A percentile compares a stretch with the other conserved stretches of the same genome.
Evolutionary conservation across 2,329 filamentous ascomycete genomes (phyloP).

Genomic region (Botrytis paeoniae): DNA sequence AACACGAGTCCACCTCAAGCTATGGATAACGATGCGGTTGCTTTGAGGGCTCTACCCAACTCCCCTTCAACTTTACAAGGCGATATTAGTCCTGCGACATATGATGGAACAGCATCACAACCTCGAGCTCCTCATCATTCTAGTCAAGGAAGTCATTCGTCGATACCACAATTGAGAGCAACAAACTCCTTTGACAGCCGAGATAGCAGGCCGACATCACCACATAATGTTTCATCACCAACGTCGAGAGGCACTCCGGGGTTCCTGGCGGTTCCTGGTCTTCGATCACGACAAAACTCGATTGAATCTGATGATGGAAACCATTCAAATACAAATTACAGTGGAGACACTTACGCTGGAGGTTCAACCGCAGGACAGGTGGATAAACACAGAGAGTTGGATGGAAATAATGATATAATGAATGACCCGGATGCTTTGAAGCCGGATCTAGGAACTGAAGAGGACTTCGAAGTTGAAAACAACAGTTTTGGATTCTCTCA

Average conservation of each 20-base stretch:
- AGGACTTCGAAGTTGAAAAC: slow-evolving; percentile 62
- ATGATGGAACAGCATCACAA: slow-evolving; percentile 34
- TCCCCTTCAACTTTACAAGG: slow-evolving; percentile 37
- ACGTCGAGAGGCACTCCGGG: slow-evolving; percentile 49
- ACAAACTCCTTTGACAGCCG: slow-evolving; percentile 57
- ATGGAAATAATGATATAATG: slow-evolving; percentile 47
- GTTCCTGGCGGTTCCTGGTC: slow-evolving; percentile 61
- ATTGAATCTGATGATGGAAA: slow-evolving; percentile 58
- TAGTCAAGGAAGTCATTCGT: slow-evolving; percentile 34
- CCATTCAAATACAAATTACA: slow-evolving; percentile 42
- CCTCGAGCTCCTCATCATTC: slow-evolving; percentile 30
- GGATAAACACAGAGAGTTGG: slow-evolving; percentile 40
- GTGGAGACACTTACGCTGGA: slow-evolving; percentile 44
- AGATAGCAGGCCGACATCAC: slow-evolving; percentile 61
- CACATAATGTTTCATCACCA: slow-evolving; percentile 66
- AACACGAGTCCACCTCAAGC: slow-evolving; percentile 34
- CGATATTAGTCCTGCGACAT: slow-evolving; percentile 38
- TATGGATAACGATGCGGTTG: slow-evolving; percentile 36
- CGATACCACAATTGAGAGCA: slow-evolving; percentile 48
- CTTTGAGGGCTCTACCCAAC: slow-evolving; percentile 39
- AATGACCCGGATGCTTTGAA: slow-evolving; percentile 45
- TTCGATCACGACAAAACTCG: slow-evolving; percentile 62
- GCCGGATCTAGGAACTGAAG: slow-evolving; percentile 69
- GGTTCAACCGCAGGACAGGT: slow-evolving; percentile 39
- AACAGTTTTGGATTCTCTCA: slow-evolving; percentile 72